phyloP scores from a whole-genome alignment of 164 flowering plant species.

The Vitis vinifera region DNA sequence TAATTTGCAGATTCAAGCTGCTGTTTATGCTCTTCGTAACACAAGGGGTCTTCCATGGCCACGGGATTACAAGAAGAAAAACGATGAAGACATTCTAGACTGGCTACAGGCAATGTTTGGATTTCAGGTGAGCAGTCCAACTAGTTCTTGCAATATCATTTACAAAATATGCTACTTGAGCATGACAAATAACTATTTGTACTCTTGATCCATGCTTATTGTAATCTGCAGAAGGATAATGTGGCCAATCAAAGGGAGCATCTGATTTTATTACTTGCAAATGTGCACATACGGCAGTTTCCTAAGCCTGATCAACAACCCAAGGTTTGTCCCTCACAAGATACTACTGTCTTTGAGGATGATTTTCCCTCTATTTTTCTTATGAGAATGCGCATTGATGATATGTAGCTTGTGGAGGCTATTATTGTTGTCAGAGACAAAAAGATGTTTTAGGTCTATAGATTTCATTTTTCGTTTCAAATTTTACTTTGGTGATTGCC shows the following conservation, averaged over 20 bases:
- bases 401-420: too few relatives aligned
- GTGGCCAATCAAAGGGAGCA: slow-evolving; percentile 99
- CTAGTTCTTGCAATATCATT: neutral
- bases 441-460: too few relatives aligned
- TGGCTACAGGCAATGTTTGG: slow-evolving; percentile 99
- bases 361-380: too few relatives aligned
- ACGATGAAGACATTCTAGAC: slow-evolving; percentile 89
- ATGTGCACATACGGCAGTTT: slow-evolving; percentile 89
- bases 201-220: slow-evolving; percentile 2
- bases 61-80: slow-evolving; percentile 69
- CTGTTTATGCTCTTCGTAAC: slow-evolving; percentile 92
- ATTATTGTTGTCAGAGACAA: too few relatives aligned
- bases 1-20: slow-evolving; percentile 78
- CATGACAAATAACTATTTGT: neutral
- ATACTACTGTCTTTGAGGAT: too few relatives aligned
- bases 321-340: slow-evolving; percentile 45
- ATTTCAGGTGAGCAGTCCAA: slow-evolving; percentile 65
- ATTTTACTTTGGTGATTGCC: too few relatives aligned
- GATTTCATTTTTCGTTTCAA: too few relatives aligned
- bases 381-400: too few relatives aligned
- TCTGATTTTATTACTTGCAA: slow-evolving; percentile 90
- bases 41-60: slow-evolving; percentile 99
- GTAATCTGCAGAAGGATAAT: slow-evolving; percentile 72
- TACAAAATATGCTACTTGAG: neutral
- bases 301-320: slow-evolving; percentile 97